Evolutionary conservation across 352 stramenopile genomes (phyloP).

Genomic region (Pythium dissimile): DNA sequence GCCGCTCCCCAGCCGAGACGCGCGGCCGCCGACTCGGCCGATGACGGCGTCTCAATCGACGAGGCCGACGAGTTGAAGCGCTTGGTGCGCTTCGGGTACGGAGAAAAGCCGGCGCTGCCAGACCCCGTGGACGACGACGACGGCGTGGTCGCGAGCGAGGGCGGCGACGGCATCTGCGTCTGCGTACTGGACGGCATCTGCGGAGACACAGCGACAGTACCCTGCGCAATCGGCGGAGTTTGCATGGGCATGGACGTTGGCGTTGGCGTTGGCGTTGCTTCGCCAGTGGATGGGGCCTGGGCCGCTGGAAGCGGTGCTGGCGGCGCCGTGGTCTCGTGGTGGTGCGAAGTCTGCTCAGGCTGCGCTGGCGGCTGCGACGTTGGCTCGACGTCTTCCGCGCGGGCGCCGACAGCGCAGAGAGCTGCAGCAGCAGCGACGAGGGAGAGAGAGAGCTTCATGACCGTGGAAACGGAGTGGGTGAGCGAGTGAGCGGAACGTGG

Average conservation of each 20-base stretch:
- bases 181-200: neutral
- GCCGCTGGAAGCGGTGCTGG: neutral
- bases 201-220: neutral
- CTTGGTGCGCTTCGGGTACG: constrained; percentile 11
- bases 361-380: neutral
- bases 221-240: neutral
- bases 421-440: neutral
- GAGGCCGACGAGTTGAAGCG: neutral
- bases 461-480: neutral
- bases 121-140: neutral
- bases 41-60: neutral
- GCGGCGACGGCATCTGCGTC: neutral
- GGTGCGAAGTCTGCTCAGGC: neutral
- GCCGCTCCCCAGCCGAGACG: neutral
- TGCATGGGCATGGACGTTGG: neutral
- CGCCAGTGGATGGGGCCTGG: neutral
- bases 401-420: neutral
- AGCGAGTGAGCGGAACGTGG: neutral
- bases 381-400: neutral
- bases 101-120: neutral
- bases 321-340: neutral
- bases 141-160: neutral
- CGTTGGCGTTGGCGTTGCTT: neutral
- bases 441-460: constrained; percentile 4
- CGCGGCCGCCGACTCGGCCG: neutral